Percentiles rank a stretch among this genome's conserved stretches.
Evolutionary conservation across 352 stramenopile species (phyloP).

Genomic region (Paralagenidium karlingii): DNA sequence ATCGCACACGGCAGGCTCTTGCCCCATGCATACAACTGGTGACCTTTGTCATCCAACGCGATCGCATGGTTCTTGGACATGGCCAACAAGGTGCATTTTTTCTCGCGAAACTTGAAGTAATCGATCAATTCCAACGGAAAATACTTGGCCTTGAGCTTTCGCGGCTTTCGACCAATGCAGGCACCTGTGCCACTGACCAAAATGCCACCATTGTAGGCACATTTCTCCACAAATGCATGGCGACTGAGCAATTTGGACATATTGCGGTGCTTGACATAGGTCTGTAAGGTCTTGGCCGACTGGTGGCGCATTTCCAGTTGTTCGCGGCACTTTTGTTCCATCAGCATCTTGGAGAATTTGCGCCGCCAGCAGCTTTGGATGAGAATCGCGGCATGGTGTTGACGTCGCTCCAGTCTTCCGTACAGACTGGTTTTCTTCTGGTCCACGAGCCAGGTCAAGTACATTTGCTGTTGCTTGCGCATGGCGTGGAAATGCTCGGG

Average conservation of each 20-base stretch:
- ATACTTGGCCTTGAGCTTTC: neutral
- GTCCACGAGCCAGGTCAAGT: constrained; percentile 30
- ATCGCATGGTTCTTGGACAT: constrained; percentile 34
- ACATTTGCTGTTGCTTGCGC: constrained; percentile 19
- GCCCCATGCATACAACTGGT: constrained; percentile 40
- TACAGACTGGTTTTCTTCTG: constrained; percentile 37
- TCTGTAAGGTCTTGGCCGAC: constrained; percentile 30
- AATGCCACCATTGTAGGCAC: constrained; percentile 42
- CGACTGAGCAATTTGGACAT: constrained; percentile 33
- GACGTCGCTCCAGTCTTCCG: constrained; percentile 16
- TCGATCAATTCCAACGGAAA: constrained; percentile 22
- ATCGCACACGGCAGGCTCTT: constrained; percentile 31
- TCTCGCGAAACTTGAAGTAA: constrained; percentile 25
- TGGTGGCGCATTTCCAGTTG: constrained; percentile 23
- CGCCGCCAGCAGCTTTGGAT: constrained; percentile 61
- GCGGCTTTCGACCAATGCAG: constrained; percentile 9
- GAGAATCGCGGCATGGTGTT: constrained; percentile 22
- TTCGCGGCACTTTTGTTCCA: constrained; percentile 11
- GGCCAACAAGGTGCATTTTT: constrained; percentile 15
- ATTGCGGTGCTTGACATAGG: constrained; percentile 31
- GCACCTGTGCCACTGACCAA: constrained; percentile 31
- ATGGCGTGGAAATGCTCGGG: constrained; percentile 2
- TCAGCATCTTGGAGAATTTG: constrained; percentile 17
- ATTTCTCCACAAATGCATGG: constrained; percentile 29
- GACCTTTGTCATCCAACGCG: constrained; percentile 20